Percentiles rank a stretch among this genome's conserved stretches.
Evolutionary conservation across 1,284 basidiomycete genomes (phyloP).

Genomic region (Trametes pubescens): DNA sequence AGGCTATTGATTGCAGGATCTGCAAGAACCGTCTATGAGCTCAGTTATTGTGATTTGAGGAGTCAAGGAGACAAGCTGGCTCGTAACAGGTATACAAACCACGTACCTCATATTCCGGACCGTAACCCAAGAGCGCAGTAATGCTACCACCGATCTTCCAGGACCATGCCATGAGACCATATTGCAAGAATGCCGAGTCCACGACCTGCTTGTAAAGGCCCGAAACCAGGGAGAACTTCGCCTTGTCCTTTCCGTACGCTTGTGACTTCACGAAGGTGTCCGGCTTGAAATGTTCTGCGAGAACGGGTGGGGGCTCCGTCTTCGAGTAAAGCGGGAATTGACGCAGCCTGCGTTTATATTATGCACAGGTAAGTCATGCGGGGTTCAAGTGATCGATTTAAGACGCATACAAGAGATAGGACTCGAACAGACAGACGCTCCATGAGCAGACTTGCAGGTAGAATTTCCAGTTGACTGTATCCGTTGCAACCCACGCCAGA

Average conservation of each 20-base stretch:
- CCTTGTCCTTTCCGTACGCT: constrained; percentile 91
- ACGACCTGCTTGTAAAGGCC: constrained; percentile 78
- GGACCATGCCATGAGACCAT: constrained; percentile 81
- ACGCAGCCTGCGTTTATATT: constrained; percentile 60
- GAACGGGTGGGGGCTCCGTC: constrained; percentile 77
- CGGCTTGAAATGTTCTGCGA: constrained; percentile 76
- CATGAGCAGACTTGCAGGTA: constrained; percentile 73
- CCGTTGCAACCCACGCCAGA: constrained; percentile 47
- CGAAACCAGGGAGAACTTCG: constrained; percentile 82
- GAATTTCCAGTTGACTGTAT: constrained; percentile 47
- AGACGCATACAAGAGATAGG: constrained; percentile 75
- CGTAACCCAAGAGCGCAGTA: constrained; percentile 64
- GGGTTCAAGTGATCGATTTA: background rate
- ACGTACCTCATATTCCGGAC: constrained; percentile 71
- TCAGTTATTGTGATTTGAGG: background rate
- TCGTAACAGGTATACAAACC: too few species aligned
- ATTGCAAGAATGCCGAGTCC: constrained; percentile 77
- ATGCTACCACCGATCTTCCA: constrained; percentile 72
- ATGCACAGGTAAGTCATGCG: background rate
- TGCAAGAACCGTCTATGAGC: constrained; percentile 38
- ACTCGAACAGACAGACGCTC: constrained; percentile 84
- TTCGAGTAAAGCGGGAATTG: constrained; percentile 89
- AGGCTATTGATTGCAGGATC: constrained; percentile 88
- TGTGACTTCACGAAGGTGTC: constrained; percentile 91
- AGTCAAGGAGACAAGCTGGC: background rate